Evolutionary conservation across 1,284 basidiomycete species (phyloP), one percentile per base, ranked within the genome.

Genomic region (Trametes hirsuta): DNA sequence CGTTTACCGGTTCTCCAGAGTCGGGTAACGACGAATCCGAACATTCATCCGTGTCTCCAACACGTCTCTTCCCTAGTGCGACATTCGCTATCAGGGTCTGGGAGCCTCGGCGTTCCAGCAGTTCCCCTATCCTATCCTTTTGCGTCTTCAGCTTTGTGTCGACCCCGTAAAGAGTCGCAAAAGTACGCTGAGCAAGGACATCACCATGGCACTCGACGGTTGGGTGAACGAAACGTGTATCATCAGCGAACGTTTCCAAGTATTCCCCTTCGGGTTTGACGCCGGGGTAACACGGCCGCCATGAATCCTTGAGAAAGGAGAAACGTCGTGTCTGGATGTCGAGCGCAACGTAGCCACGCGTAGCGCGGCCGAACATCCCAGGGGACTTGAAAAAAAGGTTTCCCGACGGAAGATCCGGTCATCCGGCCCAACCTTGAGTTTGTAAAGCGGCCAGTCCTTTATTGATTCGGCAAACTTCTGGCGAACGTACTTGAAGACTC

Each of bases 271-370:
- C 61, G 2, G 47, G 35, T 8, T 56, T 42, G n/a, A 59, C 47
- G 14, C 25, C 37, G 18, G 18, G 18, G 36, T 56, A 56, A 45
- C 12, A 55, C 11, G 37, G 25, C 8, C 62, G 46, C 62, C 62
- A 63, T 6, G 53, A 37, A 47, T 63, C 62, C 55, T 63, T 63
- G 12, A 63, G 30, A 14, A 36, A 60, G 4, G 57, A 58, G 21
- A 63, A 58, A 8, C 36, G 22, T 8, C 46, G 34, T 3, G 25
- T 42, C 14, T 15, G 3, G 42, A 49, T 40, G n/a, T 64, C 62
- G 5, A 58, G n/a, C 1, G 53, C 57, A 40, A 59, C n/a, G 25
- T 45, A 63, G 9, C 57, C 58, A 1, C 53, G 61, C 9, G 53
- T 59, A 1, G 41, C 57, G 14, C 54, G 57, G 11, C 61, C 50